A percentile compares a stretch with the other conserved stretches of the same genome.
Evolutionary conservation across 2,329 filamentous ascomycete species (phyloP).

Genomic region (Acrocalymma vagum): DNA sequence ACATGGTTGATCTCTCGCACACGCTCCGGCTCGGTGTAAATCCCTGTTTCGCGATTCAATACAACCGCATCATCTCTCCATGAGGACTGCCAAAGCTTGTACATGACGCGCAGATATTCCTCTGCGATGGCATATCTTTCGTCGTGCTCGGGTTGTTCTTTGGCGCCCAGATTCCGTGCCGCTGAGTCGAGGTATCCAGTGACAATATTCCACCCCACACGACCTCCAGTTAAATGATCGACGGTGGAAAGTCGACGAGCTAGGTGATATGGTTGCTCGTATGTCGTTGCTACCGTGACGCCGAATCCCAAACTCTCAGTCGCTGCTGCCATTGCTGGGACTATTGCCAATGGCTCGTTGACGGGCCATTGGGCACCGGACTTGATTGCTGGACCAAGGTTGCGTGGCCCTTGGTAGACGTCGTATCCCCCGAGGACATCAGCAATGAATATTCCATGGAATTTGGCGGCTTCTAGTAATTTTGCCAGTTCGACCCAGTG

Average conservation of each 20-base stretch:
- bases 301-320: constrained; percentile 70
- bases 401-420: constrained; percentile 66
- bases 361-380: constrained; percentile 73
- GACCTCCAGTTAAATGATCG: constrained; percentile 69
- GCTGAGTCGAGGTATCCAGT: constrained; percentile 72
- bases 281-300: constrained; percentile 70
- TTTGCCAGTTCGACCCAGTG: constrained; percentile 40
- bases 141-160: constrained; percentile 67
- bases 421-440: constrained; percentile 68
- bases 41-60: constrained; percentile 61
- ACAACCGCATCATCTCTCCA: constrained; percentile 71
- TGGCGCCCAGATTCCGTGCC: constrained; percentile 64
- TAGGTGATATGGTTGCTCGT: constrained; percentile 71
- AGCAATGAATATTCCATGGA: constrained; percentile 46
- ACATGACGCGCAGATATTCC: constrained; percentile 72
- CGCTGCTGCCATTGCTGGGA: constrained; percentile 71
- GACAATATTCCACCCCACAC: constrained; percentile 61
- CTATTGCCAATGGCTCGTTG: constrained; percentile 68
- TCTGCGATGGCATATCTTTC: constrained; percentile 72
- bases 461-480: constrained; percentile 38
- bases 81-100: constrained; percentile 71
- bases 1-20: constrained; percentile 71
- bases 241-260: constrained; percentile 69
- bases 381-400: constrained; percentile 64
- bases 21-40: constrained; percentile 64